Evolutionary conservation across 352 stramenopile species (phyloP), one percentile per base, ranked within the genome.

Genomic region (Pythium coloratum): DNA sequence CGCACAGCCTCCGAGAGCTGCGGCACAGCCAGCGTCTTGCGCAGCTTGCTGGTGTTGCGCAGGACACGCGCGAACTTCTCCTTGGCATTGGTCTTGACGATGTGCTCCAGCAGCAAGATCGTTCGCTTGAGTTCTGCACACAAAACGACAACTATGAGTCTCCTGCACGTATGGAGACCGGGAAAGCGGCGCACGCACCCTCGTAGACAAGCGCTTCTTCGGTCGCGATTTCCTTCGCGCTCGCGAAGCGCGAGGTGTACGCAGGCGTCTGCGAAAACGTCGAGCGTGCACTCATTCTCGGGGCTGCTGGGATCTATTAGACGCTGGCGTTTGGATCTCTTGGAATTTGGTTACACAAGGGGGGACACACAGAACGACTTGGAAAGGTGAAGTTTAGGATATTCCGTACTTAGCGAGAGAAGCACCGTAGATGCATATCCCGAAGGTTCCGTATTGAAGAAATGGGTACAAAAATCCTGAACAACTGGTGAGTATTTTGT

Each of bases 51-150:
- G 33, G 81, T 94, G 67, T 82, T 87, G 63, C 86, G 85, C 33
- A 96, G 72, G 38, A 94, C 78, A 34, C 90, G 88, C 49, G 84
- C 69, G 55, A 95, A 81, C 67, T 94, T 94, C 57, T 95, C 88
- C 72, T 93, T 95, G 30, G 86, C 81, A 59, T 93, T 94, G 8
- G 83, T 90, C 62, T 90, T 90, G n/a, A 92, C 84, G 30, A 91
- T 79, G 33, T 75, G 76, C 53, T 95, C 87, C 33, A 95, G 75
- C 47, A 94, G 62, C 67, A 76, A 38, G 63, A 95, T 79, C 38
- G 79, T 86, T 59, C 84, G 82, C 72, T 91, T 90, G 33, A 95
- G 71, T 69, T 95, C 86, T 94, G 57, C 24, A 58, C 3, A 26
- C 14, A 34, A 47, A 7, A 3, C 14, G 1, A 30, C 8, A n/a